Evolutionary conservation across 2,329 filamentous ascomycete species (phyloP), one percentile per base, ranked within the genome.

Genomic region (Elsinoe batatas): DNA sequence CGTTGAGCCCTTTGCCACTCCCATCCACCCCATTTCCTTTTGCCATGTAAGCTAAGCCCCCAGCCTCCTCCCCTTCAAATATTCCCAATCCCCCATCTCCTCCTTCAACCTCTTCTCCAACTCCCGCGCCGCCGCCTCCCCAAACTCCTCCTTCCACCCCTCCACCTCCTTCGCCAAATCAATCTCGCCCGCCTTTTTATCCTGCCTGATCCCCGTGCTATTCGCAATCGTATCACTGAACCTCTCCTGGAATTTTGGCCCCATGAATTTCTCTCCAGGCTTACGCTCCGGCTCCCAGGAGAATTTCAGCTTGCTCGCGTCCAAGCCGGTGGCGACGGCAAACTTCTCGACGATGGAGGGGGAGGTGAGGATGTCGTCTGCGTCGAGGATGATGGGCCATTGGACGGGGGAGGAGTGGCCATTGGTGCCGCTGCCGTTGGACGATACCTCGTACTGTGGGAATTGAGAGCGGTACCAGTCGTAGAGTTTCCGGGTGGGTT

Each of bases 101-200:
- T 51, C 47, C 47, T 51, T 38, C 33, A 51, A 30, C 18, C 47
- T 51, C 47, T 51, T 51, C 47, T 51, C 47, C 47, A 51, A 26
- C 17, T 51, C 47, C 5, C 32, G 33, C 33, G 47, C 47, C 7
- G 47, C 47, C 33, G 20, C 47, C 8, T n/a, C 47, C 32, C 47
- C 47, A 51, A 51, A 51, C 47, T 51, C 47, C 32, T 36, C 35
- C 47, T 26, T 51, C 47, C 47, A 51, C 47, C 26, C 37, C 15
- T n/a, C 35, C 47, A 51, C 47, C 47, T 51, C 47, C 47, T 51
- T 51, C 17, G n/a, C 47, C n/a, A 51, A n/a, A 51, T 51, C 47
- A 26, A 51, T 36, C 26, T 51, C 33, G 6, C 47, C 47, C 11
- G 47, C 47, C 33, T 51, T 51, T 17, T 51, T 51, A 15, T 51